These are phyloP conservation scores for Colletotrichum abscissum DNA, from an alignment of 2,329 filamentous ascomycete genomes.

Conservation along the genomic window DNA sequence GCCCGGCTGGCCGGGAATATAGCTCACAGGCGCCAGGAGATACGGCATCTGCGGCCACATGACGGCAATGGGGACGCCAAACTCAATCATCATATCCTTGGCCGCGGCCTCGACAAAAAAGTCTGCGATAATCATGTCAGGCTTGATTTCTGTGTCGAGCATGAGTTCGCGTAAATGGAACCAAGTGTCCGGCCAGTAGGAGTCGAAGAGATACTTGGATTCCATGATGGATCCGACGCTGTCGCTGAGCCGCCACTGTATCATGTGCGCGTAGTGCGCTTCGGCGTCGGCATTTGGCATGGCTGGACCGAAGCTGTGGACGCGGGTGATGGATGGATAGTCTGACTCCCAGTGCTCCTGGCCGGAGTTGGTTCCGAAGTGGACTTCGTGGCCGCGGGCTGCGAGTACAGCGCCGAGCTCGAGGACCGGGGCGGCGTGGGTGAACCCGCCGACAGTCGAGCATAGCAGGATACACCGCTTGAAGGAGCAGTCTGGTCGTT, in stretches of 20 bases:
- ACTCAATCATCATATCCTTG: slow-evolving; percentile 51
- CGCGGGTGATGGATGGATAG: slow-evolving; percentile 44
- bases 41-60: slow-evolving; percentile 56
- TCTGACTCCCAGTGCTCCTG: slow-evolving; percentile 48
- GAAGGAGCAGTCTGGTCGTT: not conserved
- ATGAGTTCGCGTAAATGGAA: slow-evolving; percentile 41
- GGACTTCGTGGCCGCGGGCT: slow-evolving; percentile 41
- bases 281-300: slow-evolving; percentile 14
- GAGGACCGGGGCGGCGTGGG: slow-evolving; percentile 49
- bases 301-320: slow-evolving; percentile 46
- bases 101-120: slow-evolving; percentile 55
- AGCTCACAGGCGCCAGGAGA: slow-evolving; percentile 48
- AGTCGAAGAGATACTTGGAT: slow-evolving; percentile 51
- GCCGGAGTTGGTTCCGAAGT: slow-evolving; percentile 51
- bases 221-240: slow-evolving; percentile 39
- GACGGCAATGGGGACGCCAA: slow-evolving; percentile 50
- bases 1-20: slow-evolving; percentile 54
- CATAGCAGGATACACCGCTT: slow-evolving; percentile 44
- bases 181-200: slow-evolving; percentile 46
- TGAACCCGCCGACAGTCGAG: slow-evolving; percentile 49
- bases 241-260: not conserved
- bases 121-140: slow-evolving; percentile 54
- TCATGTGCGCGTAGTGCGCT: slow-evolving; percentile 16
- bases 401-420: slow-evolving; percentile 48
- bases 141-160: slow-evolving; percentile 38